Evolutionary conservation across 73 alveolate genomes (phyloP), one percentile per base, ranked within the genome.

Genomic region (Stentor coeruleus): DNA sequence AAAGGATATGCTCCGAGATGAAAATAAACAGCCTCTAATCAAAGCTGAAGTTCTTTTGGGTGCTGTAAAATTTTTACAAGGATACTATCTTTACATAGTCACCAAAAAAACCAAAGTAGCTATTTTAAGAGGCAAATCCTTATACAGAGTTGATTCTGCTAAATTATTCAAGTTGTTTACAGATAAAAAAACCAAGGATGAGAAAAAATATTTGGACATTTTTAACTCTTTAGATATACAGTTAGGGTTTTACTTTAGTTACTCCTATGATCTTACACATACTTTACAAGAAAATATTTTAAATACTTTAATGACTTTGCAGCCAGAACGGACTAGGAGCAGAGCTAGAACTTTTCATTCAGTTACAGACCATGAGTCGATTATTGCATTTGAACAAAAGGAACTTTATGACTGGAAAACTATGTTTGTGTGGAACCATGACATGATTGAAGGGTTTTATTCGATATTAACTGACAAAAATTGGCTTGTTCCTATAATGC

Each of bases 401-500:
- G 79, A 42, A 41, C 84, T 83, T 11, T 66, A 66, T 66, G 49
- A 37, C 33, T 94, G 89, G 89, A 87, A 91, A 39, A 93, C 93
- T 49, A 66, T 58, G 59, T 95, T 94, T 60, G 81, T 97, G 74
- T 97, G 99, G 98, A 97, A 97, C 87, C 90, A 88, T 84, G 93
- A 85, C 84, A 91, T 91, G 38, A 60, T 95, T 42, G 59, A 81
- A 39, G 96, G 94, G 77, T 85, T 97, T 26, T 85, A 84, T 39
- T 49, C 83, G 3, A 82, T 85, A 15, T 75, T 92, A 0, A 76
- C 75, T 58, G 89, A 95, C 85, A 92, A 95, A 75, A 85, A 88
- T 77, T 97, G 99, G 99, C 86, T 92, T 20, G 74, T 93, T n/a
- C 98, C 97, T 37, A 87, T 94, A 37, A 89, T 97, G 40, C 97